Conservation (phyloP, 495 filamentous ascomycete species). For the Penicillium steckii region DNA sequence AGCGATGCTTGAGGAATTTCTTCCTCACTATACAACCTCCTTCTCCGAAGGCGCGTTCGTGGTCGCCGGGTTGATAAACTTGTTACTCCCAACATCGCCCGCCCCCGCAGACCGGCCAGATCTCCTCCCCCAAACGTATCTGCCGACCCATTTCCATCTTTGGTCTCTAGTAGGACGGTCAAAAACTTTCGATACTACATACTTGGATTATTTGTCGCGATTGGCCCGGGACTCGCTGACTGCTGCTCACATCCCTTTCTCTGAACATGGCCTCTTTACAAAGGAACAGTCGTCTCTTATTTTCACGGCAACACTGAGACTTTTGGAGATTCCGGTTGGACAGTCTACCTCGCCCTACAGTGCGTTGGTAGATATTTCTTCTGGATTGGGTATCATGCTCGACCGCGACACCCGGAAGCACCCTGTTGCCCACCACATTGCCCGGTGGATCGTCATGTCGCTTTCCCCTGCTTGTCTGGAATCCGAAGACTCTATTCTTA, state of each 20-base stretch:
- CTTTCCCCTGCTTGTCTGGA: slow-evolving; percentile 83
- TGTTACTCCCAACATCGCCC: slow-evolving; percentile 83
- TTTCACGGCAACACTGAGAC: slow-evolving; percentile 84
- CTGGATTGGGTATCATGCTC: slow-evolving; percentile 78
- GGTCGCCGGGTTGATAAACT: slow-evolving; percentile 79
- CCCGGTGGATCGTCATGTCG: slow-evolving; percentile 94
- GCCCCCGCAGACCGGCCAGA: slow-evolving; percentile 65
- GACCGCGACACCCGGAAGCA: slow-evolving; percentile 92
- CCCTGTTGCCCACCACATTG: slow-evolving; percentile 85
- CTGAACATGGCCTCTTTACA: slow-evolving; percentile 86
- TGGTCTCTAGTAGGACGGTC: slow-evolving; percentile 94
- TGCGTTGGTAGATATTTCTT: slow-evolving; percentile 71
- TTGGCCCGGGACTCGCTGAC: slow-evolving; percentile 78
- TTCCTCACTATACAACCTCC: slow-evolving; percentile 94
- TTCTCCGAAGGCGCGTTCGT: slow-evolving; percentile 87
- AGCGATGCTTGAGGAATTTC: slow-evolving; percentile 86
- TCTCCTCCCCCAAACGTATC: slow-evolving; percentile 76
- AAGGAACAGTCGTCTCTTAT: slow-evolving; percentile 89
- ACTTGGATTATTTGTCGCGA: slow-evolving; percentile 86
- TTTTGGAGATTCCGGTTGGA: slow-evolving; percentile 95
- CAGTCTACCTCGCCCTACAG: slow-evolving; percentile 94
- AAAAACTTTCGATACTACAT: slow-evolving; percentile 79
- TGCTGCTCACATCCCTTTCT: slow-evolving; percentile 74
- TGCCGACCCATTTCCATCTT: slow-evolving; percentile 91
- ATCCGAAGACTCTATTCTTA: slow-evolving; percentile 72